Evolutionary conservation across 345 rosid genomes (phyloP), one percentile per base, ranked within the genome.

Genomic region (Corchorus capsularis): DNA sequence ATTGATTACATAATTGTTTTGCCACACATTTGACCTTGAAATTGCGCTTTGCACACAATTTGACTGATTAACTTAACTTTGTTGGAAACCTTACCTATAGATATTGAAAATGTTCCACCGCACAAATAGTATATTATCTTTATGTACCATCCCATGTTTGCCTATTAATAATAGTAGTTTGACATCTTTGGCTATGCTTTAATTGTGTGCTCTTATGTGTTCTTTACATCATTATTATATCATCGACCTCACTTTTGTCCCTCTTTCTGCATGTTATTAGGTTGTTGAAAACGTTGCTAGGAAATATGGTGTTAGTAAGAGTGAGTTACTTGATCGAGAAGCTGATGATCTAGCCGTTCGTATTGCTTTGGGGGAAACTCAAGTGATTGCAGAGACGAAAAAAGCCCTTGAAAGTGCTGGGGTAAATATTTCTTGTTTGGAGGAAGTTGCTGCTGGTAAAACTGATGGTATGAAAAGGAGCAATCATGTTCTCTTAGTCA

Each of bases 341-440:
- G 85, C 93, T 57, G 92, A 89, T 86, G 99, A 93, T 86, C 97
- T 92, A 84, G 97, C 96, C 37, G 98, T 93, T 46, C 99, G 97
- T 63, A 83, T 92, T 80, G 99, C 99, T 80, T 83, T 96, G 86
- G 99, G 91, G 68, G 98, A 96, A 87, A 91, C 98, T 63, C 97
- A 93, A 89, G 98, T 93, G 77, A 86, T 96, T 75, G 93, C 91
- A 9, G 93, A 96, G 81, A 96, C 99, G 14, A 96, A 95, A 86
- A 91, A 85, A 41, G 88, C 97, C 77, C 88, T 96, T 78, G 35
- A 86, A 7, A 88, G 85, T 82, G 92, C 96, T 77, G 99, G 99
- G 71, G 87, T 93, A 27, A 96, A 93, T 83, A 87, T 92, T 37
- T 49, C 83, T 14, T 80, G 88, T 59, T 81, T 96, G 79, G 98